phyloP scores from a whole-genome alignment of 495 filamentous ascomycete species.

The Trichoderma orchidacearum region DNA sequence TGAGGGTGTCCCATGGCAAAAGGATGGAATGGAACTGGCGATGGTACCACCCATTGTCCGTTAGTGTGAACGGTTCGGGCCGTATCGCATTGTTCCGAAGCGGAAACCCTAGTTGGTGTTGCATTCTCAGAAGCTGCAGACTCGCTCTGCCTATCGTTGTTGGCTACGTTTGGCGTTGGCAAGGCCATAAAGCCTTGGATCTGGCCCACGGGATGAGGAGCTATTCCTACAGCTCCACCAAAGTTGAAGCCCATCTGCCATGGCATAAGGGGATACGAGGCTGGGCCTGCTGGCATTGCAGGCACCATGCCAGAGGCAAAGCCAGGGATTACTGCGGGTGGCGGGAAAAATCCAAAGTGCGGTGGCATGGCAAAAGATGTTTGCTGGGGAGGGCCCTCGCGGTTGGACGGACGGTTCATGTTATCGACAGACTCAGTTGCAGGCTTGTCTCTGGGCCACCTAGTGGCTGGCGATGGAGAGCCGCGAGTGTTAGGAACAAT shows the following conservation, averaged over 20 bases:
- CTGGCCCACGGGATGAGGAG: background rate
- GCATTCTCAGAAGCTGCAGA: conserved; percentile 17
- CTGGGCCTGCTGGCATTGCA: conserved; percentile 8
- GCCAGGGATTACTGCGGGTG: conserved; percentile 7
- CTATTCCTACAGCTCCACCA: background rate
- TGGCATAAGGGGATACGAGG: conserved; percentile 11
- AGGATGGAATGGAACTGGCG: conserved; percentile 13
- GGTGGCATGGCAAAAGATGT: background rate
- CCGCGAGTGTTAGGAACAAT: conserved; percentile 43
- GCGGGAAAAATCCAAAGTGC: background rate
- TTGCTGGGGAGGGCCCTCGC: background rate
- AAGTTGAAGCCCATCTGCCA: conserved; percentile 7
- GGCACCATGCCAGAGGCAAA: background rate
- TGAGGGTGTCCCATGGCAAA: background rate
- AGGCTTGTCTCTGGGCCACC: conserved; percentile 21
- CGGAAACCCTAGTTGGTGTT: conserved; percentile 24
- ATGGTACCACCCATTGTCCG: conserved; percentile 23
- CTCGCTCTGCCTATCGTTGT: conserved; percentile 10
- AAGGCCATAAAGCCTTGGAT: background rate
- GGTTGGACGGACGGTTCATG: background rate
- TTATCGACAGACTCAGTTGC: conserved; percentile 6
- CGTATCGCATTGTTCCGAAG: conserved; percentile 29
- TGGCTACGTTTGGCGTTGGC: background rate
- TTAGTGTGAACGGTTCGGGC: conserved; percentile 33
- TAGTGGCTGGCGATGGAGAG: conserved; percentile 26